Evolutionary conservation across 768 basidiomycete species (phyloP).

Genomic region (Termitomyces eurrhizus): DNA sequence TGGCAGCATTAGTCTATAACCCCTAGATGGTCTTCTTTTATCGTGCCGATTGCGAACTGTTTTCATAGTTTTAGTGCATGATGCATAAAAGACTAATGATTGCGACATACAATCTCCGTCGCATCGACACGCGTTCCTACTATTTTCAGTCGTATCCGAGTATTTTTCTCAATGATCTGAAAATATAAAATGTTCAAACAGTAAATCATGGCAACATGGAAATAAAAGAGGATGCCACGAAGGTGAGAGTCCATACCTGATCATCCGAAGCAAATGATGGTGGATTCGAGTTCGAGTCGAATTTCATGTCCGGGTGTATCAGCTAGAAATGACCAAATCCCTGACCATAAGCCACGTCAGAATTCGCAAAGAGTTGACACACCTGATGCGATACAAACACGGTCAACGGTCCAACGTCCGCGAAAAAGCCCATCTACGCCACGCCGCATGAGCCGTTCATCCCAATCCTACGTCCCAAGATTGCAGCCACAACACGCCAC

Average conservation of each 20-base stretch:
- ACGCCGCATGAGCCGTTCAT: not conserved
- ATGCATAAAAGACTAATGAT: not conserved
- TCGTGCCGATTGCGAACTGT: conserved; percentile 95
- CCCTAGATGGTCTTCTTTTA: conserved; percentile 97
- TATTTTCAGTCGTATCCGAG: conserved; percentile 89
- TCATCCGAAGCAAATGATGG: conserved; percentile 92
- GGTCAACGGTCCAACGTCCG: conserved; percentile 89
- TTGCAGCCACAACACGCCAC: not conserved
- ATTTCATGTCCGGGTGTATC: conserved; percentile 90
- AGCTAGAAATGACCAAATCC: conserved; percentile 48
- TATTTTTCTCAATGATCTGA: conserved; percentile 92
- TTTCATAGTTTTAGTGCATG: not conserved
- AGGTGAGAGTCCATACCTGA: conserved; percentile 48
- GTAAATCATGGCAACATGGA: not conserved
- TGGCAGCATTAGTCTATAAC: conserved; percentile 63
- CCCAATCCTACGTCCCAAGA: not conserved
- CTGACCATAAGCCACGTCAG: conserved; percentile 3
- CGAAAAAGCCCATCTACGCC: conserved; percentile 96
- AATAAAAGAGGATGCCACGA: not conserved
- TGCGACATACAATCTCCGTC: conserved; percentile 82
- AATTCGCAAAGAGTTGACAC: conserved; percentile 18
- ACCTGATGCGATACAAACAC: conserved; percentile 98
- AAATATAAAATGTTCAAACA: not conserved
- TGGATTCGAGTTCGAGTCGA: conserved; percentile 96
- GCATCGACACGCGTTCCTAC: conserved; percentile 98